Evolutionary conservation across 192 early-diverging fungal species (phyloP).

Genomic region (Coemansia sp.): DNA sequence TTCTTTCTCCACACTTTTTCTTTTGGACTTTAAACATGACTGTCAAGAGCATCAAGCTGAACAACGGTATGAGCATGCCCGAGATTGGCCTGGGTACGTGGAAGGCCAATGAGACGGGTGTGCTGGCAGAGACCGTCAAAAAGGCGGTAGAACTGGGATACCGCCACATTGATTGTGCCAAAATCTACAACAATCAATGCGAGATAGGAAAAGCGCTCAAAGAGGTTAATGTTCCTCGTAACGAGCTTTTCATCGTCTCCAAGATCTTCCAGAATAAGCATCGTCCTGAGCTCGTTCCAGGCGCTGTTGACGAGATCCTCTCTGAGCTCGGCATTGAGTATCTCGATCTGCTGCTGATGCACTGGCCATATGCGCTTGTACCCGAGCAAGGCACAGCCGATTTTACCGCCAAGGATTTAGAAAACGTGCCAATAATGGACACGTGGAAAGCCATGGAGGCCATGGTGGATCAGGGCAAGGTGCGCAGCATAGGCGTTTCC

Average conservation of each 20-base stretch:
- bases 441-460: constrained; percentile 85
- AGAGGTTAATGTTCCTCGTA: constrained; percentile 60
- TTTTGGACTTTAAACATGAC: constrained; percentile 13
- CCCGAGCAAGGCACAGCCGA: constrained; percentile 24
- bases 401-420: constrained; percentile 42
- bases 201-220: constrained; percentile 76
- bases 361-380: constrained; percentile 75
- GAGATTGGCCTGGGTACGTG: constrained; percentile 64
- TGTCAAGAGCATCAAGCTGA: constrained; percentile 54
- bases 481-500: constrained; percentile 79
- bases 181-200: constrained; percentile 70
- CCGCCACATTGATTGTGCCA: constrained; percentile 71
- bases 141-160: constrained; percentile 66
- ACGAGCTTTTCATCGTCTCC: constrained; percentile 76
- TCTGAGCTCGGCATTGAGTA: constrained; percentile 69
- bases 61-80: constrained; percentile 65
- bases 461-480: constrained; percentile 66
- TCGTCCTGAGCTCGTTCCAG: constrained; percentile 59
- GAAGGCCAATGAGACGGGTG: constrained; percentile 56
- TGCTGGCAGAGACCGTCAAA: constrained; percentile 60
- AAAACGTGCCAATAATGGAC: constrained; percentile 60
- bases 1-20: background rate
- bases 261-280: constrained; percentile 72
- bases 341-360: constrained; percentile 80
- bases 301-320: constrained; percentile 63